Evolutionary conservation across 352 stramenopile species (phyloP), one percentile per base, ranked within the genome.

Genomic region (Globisporangium polare): DNA sequence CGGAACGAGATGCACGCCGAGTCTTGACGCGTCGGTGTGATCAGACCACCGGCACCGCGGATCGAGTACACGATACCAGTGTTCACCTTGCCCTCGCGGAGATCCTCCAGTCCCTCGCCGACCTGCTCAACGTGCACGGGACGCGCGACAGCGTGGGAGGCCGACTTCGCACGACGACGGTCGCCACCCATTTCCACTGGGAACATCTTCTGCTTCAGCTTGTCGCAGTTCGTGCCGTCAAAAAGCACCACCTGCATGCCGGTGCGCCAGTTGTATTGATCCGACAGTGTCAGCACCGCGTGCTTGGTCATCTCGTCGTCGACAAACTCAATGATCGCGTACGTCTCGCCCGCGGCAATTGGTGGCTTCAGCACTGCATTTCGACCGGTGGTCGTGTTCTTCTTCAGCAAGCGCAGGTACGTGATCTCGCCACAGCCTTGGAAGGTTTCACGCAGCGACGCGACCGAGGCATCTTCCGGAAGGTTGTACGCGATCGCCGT

Each of bases 191-290:
- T 66, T 53, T 94, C 86, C 33, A 95, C 82, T 0, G 86, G 86
- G 55, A 95, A 95, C 86, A 95, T 95, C 67, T 92, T 92, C 59
- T 95, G 83, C 71, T 95, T 95, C 50, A 95, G 75, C 61, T 92
- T 93, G 57, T 95, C 86, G 60, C 75, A 90, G 70, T 90, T 95
- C 53, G 86, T 95, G 66, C 86, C 86, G 57, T 95, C 86, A 74
- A 95, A 95, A 57, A 95, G 79, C 67, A 95, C 86, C 54, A 95
- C 86, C 62, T 95, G 86, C 72, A 95, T 89, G 50, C 86, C 86
- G 29, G 86, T 89, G 56, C 83, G 86, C 82, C 80, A 92, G 67
- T 95, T 93, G 71, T 95, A 95, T 61, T 91, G 75, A 56, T 95
- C 86, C 66, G 86, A 95, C 12, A 95, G 65, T 41, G 86, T 95